Conservation (phyloP, 345 rosid genomes). For the Erodium maritimum region DNA sequence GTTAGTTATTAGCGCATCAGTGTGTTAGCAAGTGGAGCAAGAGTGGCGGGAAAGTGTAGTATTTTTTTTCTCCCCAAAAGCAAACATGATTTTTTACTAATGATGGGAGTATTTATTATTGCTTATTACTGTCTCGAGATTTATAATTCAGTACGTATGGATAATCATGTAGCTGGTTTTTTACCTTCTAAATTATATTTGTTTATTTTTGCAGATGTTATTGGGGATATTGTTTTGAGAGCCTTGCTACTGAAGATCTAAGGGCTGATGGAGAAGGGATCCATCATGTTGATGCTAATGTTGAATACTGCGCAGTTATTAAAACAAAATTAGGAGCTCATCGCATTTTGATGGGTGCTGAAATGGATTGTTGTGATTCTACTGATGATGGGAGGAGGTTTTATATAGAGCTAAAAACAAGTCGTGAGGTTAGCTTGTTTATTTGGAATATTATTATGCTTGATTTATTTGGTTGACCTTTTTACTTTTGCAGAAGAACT, state of each 20-base stretch:
- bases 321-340: conserved; percentile 97
- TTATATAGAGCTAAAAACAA: too few relatives aligned
- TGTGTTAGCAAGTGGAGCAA: too few relatives aligned
- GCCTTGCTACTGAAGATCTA: conserved; percentile 89
- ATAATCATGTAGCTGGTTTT: not conserved
- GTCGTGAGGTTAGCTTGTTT: too few relatives aligned
- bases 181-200: not conserved
- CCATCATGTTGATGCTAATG: conserved; percentile 81
- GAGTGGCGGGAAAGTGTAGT: too few relatives aligned
- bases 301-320: conserved; percentile 68
- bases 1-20: too few relatives aligned
- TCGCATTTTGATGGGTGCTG: conserved; percentile 93
- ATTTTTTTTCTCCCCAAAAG: too few relatives aligned
- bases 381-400: conserved; percentile 50
- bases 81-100: too few relatives aligned
- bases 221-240: conserved; percentile 97
- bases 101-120: too few relatives aligned
- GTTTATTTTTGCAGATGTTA: conserved; percentile 45
- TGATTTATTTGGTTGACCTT: too few relatives aligned
- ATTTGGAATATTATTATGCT: too few relatives aligned
- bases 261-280: conserved; percentile 71
- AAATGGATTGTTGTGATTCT: conserved; percentile 94
- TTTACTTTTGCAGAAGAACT: too few relatives aligned
- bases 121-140: not conserved
- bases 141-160: not conserved